These are phyloP conservation scores for Sorghum bicolor DNA, from an alignment of 176 grass and related monocot genomes.

Conservation along the genomic window Sorghum_bicolor_NCBIv3 NC_012870.2:75859501-75860000, in stretches of 20 bases:
- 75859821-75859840: slow-evolving; percentile 19
- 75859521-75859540: background rate
- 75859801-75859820: background rate
- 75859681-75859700: background rate
- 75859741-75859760: no score
- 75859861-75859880: background rate
- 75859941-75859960: background rate
- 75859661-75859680: slow-evolving; percentile 10
- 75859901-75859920: background rate
- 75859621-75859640: background rate
- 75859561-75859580: background rate
- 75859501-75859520: no score
- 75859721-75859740: background rate
- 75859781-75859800: background rate
- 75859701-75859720: background rate
- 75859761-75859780: no score
- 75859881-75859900: background rate
- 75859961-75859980: background rate
- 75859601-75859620: background rate
- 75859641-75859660: slow-evolving; percentile 7
- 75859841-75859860: background rate
- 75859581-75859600: background rate
- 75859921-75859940: background rate
- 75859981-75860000: background rate
- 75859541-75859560: background rate